Evolutionary conservation across 805 yeast genomes (phyloP).

Genomic region (Teunomyces pallodes): DNA sequence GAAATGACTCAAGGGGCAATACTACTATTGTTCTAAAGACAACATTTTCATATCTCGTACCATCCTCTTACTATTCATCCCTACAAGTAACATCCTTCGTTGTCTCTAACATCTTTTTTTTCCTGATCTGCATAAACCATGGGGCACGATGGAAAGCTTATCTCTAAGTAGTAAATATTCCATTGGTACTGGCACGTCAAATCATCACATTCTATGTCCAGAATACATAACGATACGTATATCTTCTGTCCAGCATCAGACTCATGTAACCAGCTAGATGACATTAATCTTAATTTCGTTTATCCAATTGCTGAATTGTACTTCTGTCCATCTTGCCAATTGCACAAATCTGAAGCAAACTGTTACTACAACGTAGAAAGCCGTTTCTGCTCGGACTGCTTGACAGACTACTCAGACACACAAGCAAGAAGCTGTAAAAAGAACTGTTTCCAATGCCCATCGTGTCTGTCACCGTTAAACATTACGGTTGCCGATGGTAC

Average conservation of each 20-base stretch:
- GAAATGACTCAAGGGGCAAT: not conserved
- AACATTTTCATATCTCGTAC: not conserved
- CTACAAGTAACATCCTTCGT: too few relatives aligned
- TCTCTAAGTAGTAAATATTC: not conserved
- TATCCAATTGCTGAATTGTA: slow-evolving; percentile 23
- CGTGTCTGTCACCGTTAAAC: slow-evolving; percentile 26
- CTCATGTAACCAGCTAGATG: slow-evolving; percentile 6
- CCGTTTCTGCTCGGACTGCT: slow-evolving; percentile 39
- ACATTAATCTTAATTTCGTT: slow-evolving; percentile 7
- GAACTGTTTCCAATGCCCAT: slow-evolving; percentile 41
- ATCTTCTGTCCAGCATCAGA: slow-evolving; percentile 18
- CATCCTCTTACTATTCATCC: too few relatives aligned
- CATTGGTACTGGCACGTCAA: not conserved
- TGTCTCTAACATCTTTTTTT: too few relatives aligned
- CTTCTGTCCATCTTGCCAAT: slow-evolving; percentile 39
- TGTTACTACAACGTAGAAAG: slow-evolving; percentile 20
- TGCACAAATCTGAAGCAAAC: slow-evolving; percentile 26
- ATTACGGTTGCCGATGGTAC: slow-evolving; percentile 19
- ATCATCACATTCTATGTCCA: slow-evolving; percentile 16
- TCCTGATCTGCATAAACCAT: too few relatives aligned
- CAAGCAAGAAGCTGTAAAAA: slow-evolving; percentile 27
- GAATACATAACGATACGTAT: slow-evolving; percentile 19
- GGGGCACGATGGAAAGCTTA: not conserved
- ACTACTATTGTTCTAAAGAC: not conserved
- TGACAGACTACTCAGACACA: slow-evolving; percentile 30